These are phyloP conservation scores for Cyberlindnera misumaiensis DNA, from an alignment of 805 yeast genomes.

Conservation along the genomic window DNA sequence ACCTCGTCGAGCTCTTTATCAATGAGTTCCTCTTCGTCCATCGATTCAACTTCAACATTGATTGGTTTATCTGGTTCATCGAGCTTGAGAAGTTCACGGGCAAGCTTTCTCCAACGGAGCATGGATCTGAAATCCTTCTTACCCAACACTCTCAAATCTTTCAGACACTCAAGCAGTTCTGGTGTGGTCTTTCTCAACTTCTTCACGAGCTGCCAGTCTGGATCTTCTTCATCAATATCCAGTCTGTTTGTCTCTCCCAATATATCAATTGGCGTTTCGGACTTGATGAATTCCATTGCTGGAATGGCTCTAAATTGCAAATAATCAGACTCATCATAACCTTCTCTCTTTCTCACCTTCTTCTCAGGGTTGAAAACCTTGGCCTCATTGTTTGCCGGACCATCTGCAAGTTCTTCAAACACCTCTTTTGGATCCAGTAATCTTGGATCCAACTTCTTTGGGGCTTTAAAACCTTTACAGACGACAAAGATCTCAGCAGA, in stretches of 20 bases:
- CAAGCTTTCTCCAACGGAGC: constrained; percentile 82
- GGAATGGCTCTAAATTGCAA: constrained; percentile 62
- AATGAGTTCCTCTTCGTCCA: constrained; percentile 84
- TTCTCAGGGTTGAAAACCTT: constrained; percentile 93
- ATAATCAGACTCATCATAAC: constrained; percentile 94
- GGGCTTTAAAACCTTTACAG: constrained; percentile 93
- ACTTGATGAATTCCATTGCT: constrained; percentile 72
- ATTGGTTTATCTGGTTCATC: constrained; percentile 43
- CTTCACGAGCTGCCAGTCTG: constrained; percentile 65
- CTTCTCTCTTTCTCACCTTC: constrained; percentile 84
- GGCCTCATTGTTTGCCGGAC: constrained; percentile 76
- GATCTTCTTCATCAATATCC: constrained; percentile 48
- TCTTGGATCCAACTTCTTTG: constrained; percentile 89
- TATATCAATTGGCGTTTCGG: constrained; percentile 76
- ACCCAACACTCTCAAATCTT: constrained; percentile 90
- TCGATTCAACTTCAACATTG: constrained; percentile 52
- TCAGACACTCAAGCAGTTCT: constrained; percentile 76
- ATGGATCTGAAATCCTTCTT: constrained; percentile 85
- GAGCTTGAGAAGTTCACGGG: constrained; percentile 70
- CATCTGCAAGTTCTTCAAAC: constrained; percentile 82
- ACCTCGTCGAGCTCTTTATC: constrained; percentile 77
- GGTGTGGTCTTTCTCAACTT: constrained; percentile 71
- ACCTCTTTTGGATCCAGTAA: constrained; percentile 88
- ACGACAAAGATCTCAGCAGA: constrained; percentile 99
- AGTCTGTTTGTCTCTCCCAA: constrained; percentile 71